Conservation (phyloP, 257 asterid species). For the Ajuga chamaepitys region DNA sequence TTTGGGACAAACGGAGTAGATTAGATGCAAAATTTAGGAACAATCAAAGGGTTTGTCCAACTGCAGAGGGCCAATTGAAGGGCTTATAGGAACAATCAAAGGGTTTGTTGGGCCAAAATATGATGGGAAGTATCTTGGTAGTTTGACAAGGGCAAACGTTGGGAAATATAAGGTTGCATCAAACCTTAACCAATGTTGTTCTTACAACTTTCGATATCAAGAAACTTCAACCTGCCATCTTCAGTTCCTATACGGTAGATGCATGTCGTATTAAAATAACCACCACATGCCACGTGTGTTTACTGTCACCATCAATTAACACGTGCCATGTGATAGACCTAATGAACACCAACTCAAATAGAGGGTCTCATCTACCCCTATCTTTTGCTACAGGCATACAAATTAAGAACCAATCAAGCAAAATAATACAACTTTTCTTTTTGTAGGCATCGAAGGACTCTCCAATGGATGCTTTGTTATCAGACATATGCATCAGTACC, state of each 20-base stretch:
- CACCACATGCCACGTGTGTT: too few species aligned
- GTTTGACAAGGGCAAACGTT: conserved; percentile 13
- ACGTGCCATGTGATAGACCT: too few species aligned
- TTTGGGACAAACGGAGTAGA: too few species aligned
- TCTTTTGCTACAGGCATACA: too few species aligned
- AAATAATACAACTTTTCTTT: too few species aligned
- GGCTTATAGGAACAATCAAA: conserved; percentile 18
- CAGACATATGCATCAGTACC: conserved; percentile 59
- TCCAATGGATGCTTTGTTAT: conserved; percentile 33
- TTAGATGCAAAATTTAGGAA: too few species aligned
- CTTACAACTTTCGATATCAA: conserved; percentile 42
- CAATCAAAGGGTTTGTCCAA: neutral
- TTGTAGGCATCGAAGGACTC: conserved; percentile 23
- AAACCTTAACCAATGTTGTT: conserved; percentile 43
- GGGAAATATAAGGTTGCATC: conserved; percentile 27
- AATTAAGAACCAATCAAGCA: too few species aligned
- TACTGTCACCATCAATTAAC: too few species aligned
- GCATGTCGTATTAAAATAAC: too few species aligned
- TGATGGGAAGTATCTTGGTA: conserved; percentile 34
- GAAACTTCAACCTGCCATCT: conserved; percentile 41
- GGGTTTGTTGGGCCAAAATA: conserved; percentile 33
- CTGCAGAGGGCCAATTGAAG: conserved; percentile 26
- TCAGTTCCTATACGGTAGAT: conserved; percentile 38
- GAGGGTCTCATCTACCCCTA: too few species aligned
- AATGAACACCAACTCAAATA: too few species aligned